A percentile compares a stretch with the other conserved stretches of the same genome.
These are phyloP conservation scores for Saururus chinensis DNA, from an alignment of 164 flowering plant species.

Conservation along the genomic window DNA sequence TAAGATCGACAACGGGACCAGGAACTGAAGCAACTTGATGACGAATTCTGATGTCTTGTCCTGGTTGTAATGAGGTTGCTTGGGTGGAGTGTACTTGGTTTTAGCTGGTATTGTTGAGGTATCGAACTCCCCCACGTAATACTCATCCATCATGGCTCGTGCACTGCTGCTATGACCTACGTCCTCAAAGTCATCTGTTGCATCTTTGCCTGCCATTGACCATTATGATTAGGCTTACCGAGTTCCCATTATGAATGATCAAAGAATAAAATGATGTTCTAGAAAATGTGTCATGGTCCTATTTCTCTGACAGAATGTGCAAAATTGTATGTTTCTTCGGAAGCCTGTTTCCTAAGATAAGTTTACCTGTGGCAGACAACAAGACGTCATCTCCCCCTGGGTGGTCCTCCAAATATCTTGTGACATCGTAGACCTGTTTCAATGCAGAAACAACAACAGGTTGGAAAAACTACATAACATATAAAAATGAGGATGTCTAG, in stretches of 20 bases:
- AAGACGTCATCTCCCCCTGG: constrained; percentile 74
- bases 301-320: background rate
- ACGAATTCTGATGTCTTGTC: constrained; percentile 66
- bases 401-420: constrained; percentile 60
- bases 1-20: constrained; percentile 65
- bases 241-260: background rate
- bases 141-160: constrained; percentile 53
- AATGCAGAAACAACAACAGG: background rate
- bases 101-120: constrained; percentile 35
- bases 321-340: background rate
- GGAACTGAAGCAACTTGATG: constrained; percentile 79
- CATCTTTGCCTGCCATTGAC: constrained; percentile 56
- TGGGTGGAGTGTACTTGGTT: constrained; percentile 35
- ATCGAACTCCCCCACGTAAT: constrained; percentile 51
- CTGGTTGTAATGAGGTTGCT: constrained; percentile 46
- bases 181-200: constrained; percentile 81
- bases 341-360: background rate
- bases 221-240: background rate
- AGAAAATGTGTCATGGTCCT: no score
- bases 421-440: constrained; percentile 59
- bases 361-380: constrained; percentile 49
- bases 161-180: constrained; percentile 70
- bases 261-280: no score
- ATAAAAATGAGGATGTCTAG: no score
- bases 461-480: background rate